Base-by-base conservation (phyloP, 495 filamentous ascomycete genomes). In the Viridothelium virens region DNA sequence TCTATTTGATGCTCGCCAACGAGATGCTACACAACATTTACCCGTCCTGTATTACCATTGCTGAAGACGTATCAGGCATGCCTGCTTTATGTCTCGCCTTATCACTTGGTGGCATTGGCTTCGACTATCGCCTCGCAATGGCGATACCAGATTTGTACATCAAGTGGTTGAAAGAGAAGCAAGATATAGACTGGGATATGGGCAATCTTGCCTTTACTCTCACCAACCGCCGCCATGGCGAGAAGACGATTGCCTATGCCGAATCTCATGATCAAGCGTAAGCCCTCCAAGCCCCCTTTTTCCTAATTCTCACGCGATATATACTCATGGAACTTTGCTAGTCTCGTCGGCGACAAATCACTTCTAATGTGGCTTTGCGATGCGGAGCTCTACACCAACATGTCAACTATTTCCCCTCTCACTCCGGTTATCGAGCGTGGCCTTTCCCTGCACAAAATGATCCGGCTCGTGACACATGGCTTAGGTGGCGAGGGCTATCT, bases 221-320 rank as follows among this genome's bases (percentile, higher is more conserved):
- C 36, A 95, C 89, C 47, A 96, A 98, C 78, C 84, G 94, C 41
- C 86, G 94, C 18, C 89, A 97, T 73, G 94, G 93, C 62, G 94
- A 98, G 79, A 97, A 97, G 82, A 97, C 94, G 5, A 97, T 98
- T 70, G 95, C 94, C 14, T 98, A 98, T 76, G 89, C 89, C 63
- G 94, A 98, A 76, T 92, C 89, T 72, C 94, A 98, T 75, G 94
- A 98, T 72, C 94, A 98, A 86, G 95, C 94, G 91, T 96, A 85
- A 79, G 91, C 83, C 38, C 41, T 62, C 53, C 11, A 61, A 56
- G 63, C n/a, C 61, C 9, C 16, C 37, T 33, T 68, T 16, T 33
- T 14, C 41, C 38, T 41, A 59, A 47, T 56, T 64, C 65, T 50
- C 39, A 50, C 65, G 65, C 25, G 25, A 25, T 25, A 25, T 25